These are phyloP conservation scores for Porogramme epimiltina DNA, from an alignment of 1,284 basidiomycete genomes.

Conservation along the genomic window DNA sequence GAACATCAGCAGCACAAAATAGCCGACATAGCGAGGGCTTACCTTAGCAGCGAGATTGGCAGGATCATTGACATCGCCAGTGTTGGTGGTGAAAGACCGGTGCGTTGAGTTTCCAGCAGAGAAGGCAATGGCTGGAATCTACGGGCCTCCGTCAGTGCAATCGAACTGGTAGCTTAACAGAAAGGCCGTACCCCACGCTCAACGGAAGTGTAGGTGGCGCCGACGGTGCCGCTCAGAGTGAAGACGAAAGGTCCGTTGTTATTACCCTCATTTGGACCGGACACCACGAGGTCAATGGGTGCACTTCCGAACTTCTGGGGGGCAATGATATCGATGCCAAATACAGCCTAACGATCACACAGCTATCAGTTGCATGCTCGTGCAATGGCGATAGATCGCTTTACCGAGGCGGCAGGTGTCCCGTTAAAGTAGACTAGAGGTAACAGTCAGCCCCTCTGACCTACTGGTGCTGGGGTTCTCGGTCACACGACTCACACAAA, in stretches of 20 bases:
- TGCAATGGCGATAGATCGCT: neutral
- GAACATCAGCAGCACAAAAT: neutral
- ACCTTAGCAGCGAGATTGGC: conserved; percentile 29
- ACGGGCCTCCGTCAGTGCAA: neutral
- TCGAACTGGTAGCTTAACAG: neutral
- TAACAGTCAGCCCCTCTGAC: conserved; percentile 13
- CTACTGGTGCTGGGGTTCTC: no score
- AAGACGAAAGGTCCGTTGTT: conserved; percentile 30
- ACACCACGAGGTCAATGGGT: conserved; percentile 30
- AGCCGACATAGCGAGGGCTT: neutral
- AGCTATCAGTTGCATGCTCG: conserved; percentile 5
- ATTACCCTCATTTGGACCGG: conserved; percentile 32
- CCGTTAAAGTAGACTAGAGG: conserved; percentile 33
- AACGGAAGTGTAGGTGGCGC: conserved; percentile 28
- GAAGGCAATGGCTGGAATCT: conserved; percentile 32
- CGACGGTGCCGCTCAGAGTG: conserved; percentile 32
- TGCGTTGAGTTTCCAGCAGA: conserved; percentile 32
- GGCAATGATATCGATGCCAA: conserved; percentile 30
- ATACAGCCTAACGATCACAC: conserved; percentile 21
- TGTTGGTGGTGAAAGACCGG: conserved; percentile 32
- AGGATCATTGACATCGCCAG: conserved; percentile 24
- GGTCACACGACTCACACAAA: conserved; percentile 24
- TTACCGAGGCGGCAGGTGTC: conserved; percentile 29
- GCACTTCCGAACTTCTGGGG: conserved; percentile 26
- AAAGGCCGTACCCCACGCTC: conserved; percentile 25